Percentiles rank a stretch among this genome's conserved stretches.
Conservation (phyloP, 2,329 filamentous ascomycete genomes). For the Cordyceps cicadae region DNA sequence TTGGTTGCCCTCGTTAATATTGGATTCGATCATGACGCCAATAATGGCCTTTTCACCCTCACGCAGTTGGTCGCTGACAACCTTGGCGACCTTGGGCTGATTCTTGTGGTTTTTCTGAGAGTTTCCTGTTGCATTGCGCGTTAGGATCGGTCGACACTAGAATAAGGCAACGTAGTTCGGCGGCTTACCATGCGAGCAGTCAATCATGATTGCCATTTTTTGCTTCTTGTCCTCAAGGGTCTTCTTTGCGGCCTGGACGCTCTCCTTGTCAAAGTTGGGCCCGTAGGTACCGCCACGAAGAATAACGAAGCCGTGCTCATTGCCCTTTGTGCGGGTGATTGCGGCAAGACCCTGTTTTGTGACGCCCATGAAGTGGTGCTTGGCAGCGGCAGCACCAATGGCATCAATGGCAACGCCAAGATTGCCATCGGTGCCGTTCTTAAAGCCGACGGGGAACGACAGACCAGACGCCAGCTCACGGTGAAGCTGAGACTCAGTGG, state of each 20-base stretch:
- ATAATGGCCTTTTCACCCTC: constrained; percentile 83
- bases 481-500: constrained; percentile 93
- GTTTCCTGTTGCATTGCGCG: constrained; percentile 53
- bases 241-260: constrained; percentile 70
- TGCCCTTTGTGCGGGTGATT: constrained; percentile 86
- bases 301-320: constrained; percentile 97
- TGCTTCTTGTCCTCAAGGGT: constrained; percentile 74
- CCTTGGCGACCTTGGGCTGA: constrained; percentile 84
- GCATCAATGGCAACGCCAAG: constrained; percentile 90
- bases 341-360: constrained; percentile 95
- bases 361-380: constrained; percentile 96
- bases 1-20: constrained; percentile 84
- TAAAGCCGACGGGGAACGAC: constrained; percentile 97
- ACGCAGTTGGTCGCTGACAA: constrained; percentile 74
- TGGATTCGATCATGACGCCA: constrained; percentile 98
- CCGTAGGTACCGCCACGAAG: constrained; percentile 84
- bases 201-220: constrained; percentile 88
- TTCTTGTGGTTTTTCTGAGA: constrained; percentile 97
- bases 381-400: constrained; percentile 76
- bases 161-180: background rate
- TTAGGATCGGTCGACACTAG: background rate
- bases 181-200: constrained; percentile 83
- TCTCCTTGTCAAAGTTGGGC: constrained; percentile 87
- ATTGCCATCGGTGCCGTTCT: constrained; percentile 95
- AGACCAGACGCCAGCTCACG: constrained; percentile 90